These are phyloP conservation scores for Neoboletus magnificus DNA, from an alignment of 768 basidiomycete genomes.

Conservation along the genomic window DNA sequence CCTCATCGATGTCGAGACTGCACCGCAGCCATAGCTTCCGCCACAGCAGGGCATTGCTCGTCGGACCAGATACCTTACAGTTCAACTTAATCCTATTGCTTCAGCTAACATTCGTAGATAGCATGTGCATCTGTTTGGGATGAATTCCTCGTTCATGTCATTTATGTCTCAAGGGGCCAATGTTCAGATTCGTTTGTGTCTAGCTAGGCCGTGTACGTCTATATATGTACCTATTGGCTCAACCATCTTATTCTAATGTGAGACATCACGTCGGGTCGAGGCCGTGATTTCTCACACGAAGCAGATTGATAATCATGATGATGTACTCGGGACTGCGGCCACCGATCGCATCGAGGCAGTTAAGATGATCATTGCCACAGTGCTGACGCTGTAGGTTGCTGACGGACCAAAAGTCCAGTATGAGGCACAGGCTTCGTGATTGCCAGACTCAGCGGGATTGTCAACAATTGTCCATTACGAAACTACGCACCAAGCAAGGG, in stretches of 20 bases:
- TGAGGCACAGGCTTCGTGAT: slow-evolving; percentile 65
- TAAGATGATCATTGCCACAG: slow-evolving; percentile 61
- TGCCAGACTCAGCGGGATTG: slow-evolving; percentile 9
- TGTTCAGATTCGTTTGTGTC: neutral
- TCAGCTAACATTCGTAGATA: slow-evolving; percentile 27
- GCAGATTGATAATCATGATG: slow-evolving; percentile 9
- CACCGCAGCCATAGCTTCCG: slow-evolving; percentile 19
- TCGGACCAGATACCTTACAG: slow-evolving; percentile 23
- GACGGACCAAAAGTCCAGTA: slow-evolving; percentile 90
- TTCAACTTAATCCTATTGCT: slow-evolving; percentile 31
- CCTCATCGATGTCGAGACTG: slow-evolving; percentile 29
- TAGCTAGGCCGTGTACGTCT: neutral
- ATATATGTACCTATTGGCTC: neutral
- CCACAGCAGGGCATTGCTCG: slow-evolving; percentile 9
- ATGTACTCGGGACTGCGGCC: slow-evolving; percentile 16
- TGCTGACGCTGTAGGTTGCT: slow-evolving; percentile 64
- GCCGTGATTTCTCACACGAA: neutral
- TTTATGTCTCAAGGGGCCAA: slow-evolving; percentile 2
- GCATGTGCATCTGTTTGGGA: slow-evolving; percentile 18
- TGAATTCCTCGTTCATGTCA: slow-evolving; percentile 9
- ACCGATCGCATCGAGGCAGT: slow-evolving; percentile 55
- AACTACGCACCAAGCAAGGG: slow-evolving; percentile 73
- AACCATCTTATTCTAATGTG: slow-evolving; percentile 1
- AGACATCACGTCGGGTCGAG: neutral
- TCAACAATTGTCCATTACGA: neutral